Conservation (phyloP, 2,329 filamentous ascomycete species). For the Colletotrichum navitas region DNA sequence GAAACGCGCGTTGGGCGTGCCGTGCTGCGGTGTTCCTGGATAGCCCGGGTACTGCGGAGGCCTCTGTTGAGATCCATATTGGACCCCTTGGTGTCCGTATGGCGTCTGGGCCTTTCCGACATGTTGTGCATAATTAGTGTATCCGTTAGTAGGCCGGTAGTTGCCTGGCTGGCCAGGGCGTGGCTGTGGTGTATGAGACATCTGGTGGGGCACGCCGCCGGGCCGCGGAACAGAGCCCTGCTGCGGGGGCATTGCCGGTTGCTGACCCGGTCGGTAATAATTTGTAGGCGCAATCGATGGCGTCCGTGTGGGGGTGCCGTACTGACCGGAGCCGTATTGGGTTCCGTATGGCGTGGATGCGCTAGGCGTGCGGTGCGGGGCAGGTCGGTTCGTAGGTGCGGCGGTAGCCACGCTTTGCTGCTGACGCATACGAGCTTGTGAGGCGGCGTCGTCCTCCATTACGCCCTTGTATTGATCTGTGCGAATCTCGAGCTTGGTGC, state of each 20-base stretch:
- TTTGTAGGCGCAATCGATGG: constrained; percentile 59
- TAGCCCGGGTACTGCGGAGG: constrained; percentile 57
- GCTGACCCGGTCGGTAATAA: constrained; percentile 58
- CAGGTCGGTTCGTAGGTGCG: constrained; percentile 46
- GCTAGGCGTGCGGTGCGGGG: constrained; percentile 55
- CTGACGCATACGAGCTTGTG: constrained; percentile 63
- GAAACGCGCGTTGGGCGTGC: constrained; percentile 59
- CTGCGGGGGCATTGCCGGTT: constrained; percentile 57
- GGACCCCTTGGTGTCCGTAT: constrained; percentile 65
- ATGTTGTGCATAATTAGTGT: constrained; percentile 62
- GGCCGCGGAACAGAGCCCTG: constrained; percentile 49
- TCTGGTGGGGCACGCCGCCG: constrained; percentile 44
- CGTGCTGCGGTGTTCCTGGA: constrained; percentile 53
- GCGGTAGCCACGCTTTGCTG: constrained; percentile 49
- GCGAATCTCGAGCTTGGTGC: constrained; percentile 80
- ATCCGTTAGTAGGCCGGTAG: constrained; percentile 64
- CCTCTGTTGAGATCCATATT: constrained; percentile 62
- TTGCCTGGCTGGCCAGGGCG: constrained; percentile 49
- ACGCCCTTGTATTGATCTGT: constrained; percentile 80
- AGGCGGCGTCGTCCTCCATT: constrained; percentile 82
- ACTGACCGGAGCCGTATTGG: constrained; percentile 60
- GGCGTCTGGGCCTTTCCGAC: constrained; percentile 65
- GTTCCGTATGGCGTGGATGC: constrained; percentile 56
- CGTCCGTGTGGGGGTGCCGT: constrained; percentile 61
- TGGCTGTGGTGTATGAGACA: constrained; percentile 50